Evolutionary conservation across 495 filamentous ascomycete species (phyloP), one percentile per base, ranked within the genome.

Genomic region (Chaetomium cochliodes): DNA sequence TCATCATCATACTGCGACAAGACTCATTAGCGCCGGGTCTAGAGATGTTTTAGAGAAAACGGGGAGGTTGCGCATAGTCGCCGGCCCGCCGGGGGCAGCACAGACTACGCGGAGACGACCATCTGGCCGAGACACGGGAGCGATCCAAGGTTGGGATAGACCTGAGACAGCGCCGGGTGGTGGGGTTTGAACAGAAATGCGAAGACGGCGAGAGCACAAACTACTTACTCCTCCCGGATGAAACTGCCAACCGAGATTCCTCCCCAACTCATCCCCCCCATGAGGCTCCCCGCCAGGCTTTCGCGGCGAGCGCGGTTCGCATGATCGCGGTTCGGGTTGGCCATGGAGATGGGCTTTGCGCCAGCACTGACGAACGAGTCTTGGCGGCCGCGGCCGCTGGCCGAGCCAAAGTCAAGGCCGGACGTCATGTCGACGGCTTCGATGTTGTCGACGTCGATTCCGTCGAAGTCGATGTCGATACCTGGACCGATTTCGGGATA

Each of bases 181-280:
- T 12, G 46, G 46, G 20, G 46, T n/a, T 23, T 23, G 46, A 20
- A 50, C 20, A n/a, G 20, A 20, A 0, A 50, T 50, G 46, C n/a
- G 6, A 50, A 25, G 33, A 39, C 5, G 18, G 18, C 4, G 18
- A 51, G 3, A 50, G 30, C 58, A 59, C 4, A 58, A 41, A 92
- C 93, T 86, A 92, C 93, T 86, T 86, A 98, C 94, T 98, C 94
- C 80, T 98, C 94, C 71, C 91, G 86, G 76, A 98, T 93, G 84
- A 92, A 98, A 75, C 93, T 97, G 60, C 93, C 92, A 64, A 98
- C 90, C 49, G 94, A 98, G 25, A 96, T 84, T 62, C 93, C 96
- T 72, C 96, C 94, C 92, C 92, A 98, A 74, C 96, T 98, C 92
- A 97, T 96, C 58, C 92, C 93, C 65, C 86, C 88, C 67, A 93